phyloP scores from a whole-genome alignment of 2,329 filamentous ascomycete genomes.

The Neofusicoccum cordaticola region DNA sequence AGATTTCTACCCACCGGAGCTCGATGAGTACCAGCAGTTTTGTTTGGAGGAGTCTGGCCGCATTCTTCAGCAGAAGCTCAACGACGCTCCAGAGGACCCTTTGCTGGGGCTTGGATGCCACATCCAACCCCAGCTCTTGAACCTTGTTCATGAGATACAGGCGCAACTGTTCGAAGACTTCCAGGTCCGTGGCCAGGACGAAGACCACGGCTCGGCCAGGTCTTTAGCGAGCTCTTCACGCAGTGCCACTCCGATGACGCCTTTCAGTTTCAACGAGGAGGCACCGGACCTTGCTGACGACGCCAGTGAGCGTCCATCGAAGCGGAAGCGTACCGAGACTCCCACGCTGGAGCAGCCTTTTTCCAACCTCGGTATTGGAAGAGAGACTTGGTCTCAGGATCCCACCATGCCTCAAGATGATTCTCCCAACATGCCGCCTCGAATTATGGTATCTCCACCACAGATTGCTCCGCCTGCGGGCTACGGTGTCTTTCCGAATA shows the following conservation, averaged over 20 bases:
- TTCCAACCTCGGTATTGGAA: background rate
- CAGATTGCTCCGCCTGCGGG: too few relatives aligned
- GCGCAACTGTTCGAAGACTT: background rate
- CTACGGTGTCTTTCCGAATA: too few relatives aligned
- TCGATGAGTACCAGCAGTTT: background rate
- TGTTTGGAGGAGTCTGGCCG: background rate
- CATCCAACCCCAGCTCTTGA: background rate
- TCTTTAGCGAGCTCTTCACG: background rate
- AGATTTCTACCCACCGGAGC: background rate
- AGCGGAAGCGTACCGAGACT: background rate
- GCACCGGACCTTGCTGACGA: background rate
- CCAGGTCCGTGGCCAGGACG: background rate
- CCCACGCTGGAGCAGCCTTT: background rate
- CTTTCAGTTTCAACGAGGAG: background rate
- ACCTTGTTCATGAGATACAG: background rate
- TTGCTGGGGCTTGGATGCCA: too few relatives aligned
- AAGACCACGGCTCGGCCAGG: background rate
- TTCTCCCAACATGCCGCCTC: background rate
- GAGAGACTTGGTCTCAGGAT: background rate
- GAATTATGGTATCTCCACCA: background rate
- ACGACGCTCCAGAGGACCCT: background rate
- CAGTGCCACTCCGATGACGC: background rate
- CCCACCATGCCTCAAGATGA: background rate
- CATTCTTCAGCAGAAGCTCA: background rate
- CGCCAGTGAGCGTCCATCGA: background rate